These are phyloP conservation scores for Fusarium armeniacum DNA, from an alignment of 2,329 filamentous ascomycete species.

Conservation along the genomic window DNA sequence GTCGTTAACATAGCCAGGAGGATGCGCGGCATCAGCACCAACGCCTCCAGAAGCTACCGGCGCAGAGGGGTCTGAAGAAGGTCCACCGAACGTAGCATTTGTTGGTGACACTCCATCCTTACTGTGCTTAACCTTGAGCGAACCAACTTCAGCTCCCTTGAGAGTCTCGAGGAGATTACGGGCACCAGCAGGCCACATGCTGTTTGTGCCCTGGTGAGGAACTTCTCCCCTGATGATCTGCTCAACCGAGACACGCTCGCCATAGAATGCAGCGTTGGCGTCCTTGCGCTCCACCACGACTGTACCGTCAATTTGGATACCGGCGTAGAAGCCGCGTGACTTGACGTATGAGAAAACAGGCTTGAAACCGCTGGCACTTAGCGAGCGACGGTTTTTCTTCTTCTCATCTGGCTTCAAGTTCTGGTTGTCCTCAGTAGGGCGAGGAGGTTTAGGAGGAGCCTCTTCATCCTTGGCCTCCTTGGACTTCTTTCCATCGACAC, in stretches of 20 bases:
- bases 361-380: slow-evolving; percentile 51
- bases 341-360: slow-evolving; percentile 82
- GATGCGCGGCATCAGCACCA: slow-evolving; percentile 23
- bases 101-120: slow-evolving; percentile 29
- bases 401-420: slow-evolving; percentile 49
- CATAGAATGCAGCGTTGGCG: slow-evolving; percentile 90
- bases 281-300: slow-evolving; percentile 88
- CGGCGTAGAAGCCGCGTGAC: slow-evolving; percentile 88
- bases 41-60: slow-evolving; percentile 27
- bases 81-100: slow-evolving; percentile 25
- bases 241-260: slow-evolving; percentile 65
- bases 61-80: slow-evolving; percentile 15
- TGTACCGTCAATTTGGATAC: slow-evolving; percentile 88
- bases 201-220: slow-evolving; percentile 44
- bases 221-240: slow-evolving; percentile 63
- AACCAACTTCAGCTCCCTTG: slow-evolving; percentile 53
- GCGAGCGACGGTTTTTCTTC: slow-evolving; percentile 51
- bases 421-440: slow-evolving; percentile 33
- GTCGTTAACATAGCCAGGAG: slow-evolving; percentile 47
- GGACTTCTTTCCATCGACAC: slow-evolving; percentile 50
- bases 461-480: slow-evolving; percentile 61
- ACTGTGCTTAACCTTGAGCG: slow-evolving; percentile 40
- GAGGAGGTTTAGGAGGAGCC: slow-evolving; percentile 24
- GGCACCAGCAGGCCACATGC: slow-evolving; percentile 54
- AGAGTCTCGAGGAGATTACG: slow-evolving; percentile 52